phyloP scores from a whole-genome alignment of 1,284 basidiomycete species.

The Apiotrichum domesticum region DNA sequence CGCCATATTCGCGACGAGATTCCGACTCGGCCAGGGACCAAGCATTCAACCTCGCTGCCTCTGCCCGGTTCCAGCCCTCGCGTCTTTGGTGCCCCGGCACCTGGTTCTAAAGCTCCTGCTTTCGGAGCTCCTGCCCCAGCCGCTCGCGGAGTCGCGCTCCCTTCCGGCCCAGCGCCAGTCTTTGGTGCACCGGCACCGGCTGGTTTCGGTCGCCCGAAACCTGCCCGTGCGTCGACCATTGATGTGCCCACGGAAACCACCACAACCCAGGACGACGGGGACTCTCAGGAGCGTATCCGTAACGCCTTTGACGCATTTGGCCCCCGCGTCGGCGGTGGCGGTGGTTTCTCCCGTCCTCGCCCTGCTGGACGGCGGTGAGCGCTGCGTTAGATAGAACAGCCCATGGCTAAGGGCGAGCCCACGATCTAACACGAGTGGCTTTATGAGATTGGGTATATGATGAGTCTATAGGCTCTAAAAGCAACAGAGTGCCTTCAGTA shows the following conservation, averaged over 20 bases:
- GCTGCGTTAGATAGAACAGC: too few relatives aligned
- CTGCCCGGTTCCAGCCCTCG: background rate
- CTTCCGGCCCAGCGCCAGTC: slow-evolving; percentile 19
- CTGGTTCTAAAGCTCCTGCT: slow-evolving; percentile 14
- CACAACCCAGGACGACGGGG: slow-evolving; percentile 30
- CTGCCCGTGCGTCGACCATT: background rate
- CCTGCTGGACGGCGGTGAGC: slow-evolving; percentile 36
- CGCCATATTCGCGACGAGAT: slow-evolving; percentile 54
- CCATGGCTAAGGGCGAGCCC: too few relatives aligned
- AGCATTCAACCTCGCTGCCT: slow-evolving; percentile 8
- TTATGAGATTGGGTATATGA: too few relatives aligned
- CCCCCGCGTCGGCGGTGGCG: slow-evolving; percentile 33
- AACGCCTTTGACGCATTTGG: slow-evolving; percentile 46
- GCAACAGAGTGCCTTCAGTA: too few relatives aligned
- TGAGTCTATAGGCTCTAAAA: too few relatives aligned
- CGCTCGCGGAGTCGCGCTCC: slow-evolving; percentile 23
- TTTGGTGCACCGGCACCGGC: slow-evolving; percentile 15
- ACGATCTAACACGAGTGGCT: too few relatives aligned
- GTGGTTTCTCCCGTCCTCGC: slow-evolving; percentile 37
- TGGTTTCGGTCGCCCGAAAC: slow-evolving; percentile 9
- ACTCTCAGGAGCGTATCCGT: slow-evolving; percentile 36
- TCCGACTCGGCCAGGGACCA: background rate
- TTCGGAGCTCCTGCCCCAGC: slow-evolving; percentile 13
- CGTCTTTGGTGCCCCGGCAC: slow-evolving; percentile 16
- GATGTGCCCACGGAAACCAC: slow-evolving; percentile 21